Evolutionary conservation across 495 filamentous ascomycete species (phyloP), one percentile per base, ranked within the genome.

Genomic region (Ramalina peruviana): DNA sequence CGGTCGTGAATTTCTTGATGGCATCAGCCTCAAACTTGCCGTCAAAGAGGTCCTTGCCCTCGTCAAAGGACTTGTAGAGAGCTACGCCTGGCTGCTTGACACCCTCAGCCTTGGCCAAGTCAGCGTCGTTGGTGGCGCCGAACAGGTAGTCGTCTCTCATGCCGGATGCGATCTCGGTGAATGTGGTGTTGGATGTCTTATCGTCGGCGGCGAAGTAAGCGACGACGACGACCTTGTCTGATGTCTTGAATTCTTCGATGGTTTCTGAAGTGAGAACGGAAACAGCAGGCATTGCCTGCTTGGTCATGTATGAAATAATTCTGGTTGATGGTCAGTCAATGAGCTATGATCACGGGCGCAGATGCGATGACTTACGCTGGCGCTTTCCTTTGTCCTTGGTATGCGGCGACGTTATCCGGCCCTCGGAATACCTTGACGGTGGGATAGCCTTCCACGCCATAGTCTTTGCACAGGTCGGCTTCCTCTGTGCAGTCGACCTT

Each of bases 341-440:
- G 6, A 36, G 11, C 21, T 40, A 6, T 15, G 11, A 16, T 16
- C 13, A 2, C 11, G 3, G 16, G 15, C 48, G 3, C 0, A 43
- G 27, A 16, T 16, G 36, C n/a, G 39, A 42, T 11, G 41, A 80
- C 86, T 71, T 71, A 92, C 87, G 88, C 81, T 62, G 80, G 82
- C 43, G 88, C 80, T 74, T 99, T 93, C 64, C 92, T 78, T 66
- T 85, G 82, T 60, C 92, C 92, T 55, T 73, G 74, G 67, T 97
- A 99, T 44, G 92, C 81, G 47, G 78, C 75, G 60, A 81, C 72
- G 57, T 82, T 86, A 3, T 95, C 86, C n/a, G 70, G 70, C 48
- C 92, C 92, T 54, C 92, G 89, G 87, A 97, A 99, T 65, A 99
- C 81, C 80, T 97, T 99, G 56, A 99, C 74, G 48, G 92, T 99